Base-by-base conservation (phyloP, 2,329 filamentous ascomycete genomes). In the Lecanicillium sp. region DNA sequence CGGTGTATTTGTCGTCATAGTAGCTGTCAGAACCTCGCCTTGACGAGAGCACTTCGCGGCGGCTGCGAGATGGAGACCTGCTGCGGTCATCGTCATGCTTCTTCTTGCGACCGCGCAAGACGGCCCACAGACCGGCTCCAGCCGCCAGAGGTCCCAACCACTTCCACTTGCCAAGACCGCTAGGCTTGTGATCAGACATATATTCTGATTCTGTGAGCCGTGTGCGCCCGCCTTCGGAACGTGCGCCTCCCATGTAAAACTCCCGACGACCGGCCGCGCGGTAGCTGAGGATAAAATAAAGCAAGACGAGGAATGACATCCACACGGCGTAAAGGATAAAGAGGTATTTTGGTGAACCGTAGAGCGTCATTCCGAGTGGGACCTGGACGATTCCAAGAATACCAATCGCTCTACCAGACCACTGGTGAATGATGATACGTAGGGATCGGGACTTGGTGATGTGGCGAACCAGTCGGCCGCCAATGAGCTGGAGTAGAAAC, bases 301-400 rank as follows among this genome's bases (percentile, higher is more conserved):
- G 47, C 2, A 88, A 52, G 13, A 96, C 49, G 25, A 96, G 65
- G 14, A 84, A 70, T 19, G 78, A 76, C 57, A 84, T 82, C 69
- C 83, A 90, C 1, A 97, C 46, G 0, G 89, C 74, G 54, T 84
- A 98, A 4, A 97, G 68, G 37, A 98, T 79, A 58, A 97, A 98
- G 4, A 89, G 72, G 28, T 74, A 77, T 52, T 83, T 79, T 5
- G 92, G 90, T 20, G 89, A 95, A 5, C 92, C 92, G 53, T 96
- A 98, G 2, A 98, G 70, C 0, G 89, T 89, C 33, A 98, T 69
- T 0, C 92, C 92, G 1, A 98, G 71, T 0, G 92, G 84, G 10
- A 98, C 78, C 57, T 98, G 92, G 4, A 81, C 74, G 47, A 97
- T 80, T 1, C 87, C 92, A 4, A 98, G 68, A 14, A 97, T 62